phyloP scores from a whole-genome alignment of 2,329 filamentous ascomycete species.

The Sclerotinia glacialis region DNA sequence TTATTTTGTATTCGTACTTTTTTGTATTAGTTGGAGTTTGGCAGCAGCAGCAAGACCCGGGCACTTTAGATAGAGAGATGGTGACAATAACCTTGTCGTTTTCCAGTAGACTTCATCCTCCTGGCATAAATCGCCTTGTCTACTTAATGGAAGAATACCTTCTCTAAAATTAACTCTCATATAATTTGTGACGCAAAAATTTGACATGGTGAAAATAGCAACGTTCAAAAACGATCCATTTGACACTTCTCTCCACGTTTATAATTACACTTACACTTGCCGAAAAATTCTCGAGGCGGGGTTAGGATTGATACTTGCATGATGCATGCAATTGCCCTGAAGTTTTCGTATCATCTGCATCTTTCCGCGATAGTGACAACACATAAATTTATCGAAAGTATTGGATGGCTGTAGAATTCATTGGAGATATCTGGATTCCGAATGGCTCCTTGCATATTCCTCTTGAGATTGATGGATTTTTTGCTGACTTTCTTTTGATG shows the following conservation, averaged over 20 bases:
- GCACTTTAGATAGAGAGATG: constrained; percentile 1
- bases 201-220: background rate
- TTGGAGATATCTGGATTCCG: background rate
- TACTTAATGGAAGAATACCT: constrained; percentile 10
- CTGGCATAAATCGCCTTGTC: background rate
- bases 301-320: background rate
- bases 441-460: background rate
- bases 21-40: background rate
- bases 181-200: background rate
- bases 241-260: no score
- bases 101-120: constrained; percentile 1
- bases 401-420: background rate
- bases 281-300: background rate
- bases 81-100: background rate
- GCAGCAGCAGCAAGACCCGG: constrained; percentile 14
- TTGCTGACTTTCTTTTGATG: no score
- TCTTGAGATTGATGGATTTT: background rate
- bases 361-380: background rate
- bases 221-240: fast-evolving
- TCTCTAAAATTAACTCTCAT: background rate
- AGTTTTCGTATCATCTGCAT: background rate
- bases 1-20: background rate
- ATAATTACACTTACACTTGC: background rate
- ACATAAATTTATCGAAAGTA: background rate
- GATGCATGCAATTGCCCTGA: background rate